Conservation (phyloP, 164 flowering plant species). For the Vitis amurensis region DNA sequence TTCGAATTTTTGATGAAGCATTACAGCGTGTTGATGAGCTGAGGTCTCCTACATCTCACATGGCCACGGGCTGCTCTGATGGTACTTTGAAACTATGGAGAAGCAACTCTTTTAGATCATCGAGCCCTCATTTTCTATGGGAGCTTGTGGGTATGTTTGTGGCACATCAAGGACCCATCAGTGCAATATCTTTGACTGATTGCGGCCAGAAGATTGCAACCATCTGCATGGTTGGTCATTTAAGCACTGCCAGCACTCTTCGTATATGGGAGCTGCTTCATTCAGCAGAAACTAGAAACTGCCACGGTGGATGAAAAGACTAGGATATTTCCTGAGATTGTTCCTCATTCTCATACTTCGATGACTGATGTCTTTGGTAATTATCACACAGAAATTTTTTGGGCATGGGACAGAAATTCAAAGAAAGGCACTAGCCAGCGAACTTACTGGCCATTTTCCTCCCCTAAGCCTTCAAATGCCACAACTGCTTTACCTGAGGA, state of each 20-base stretch:
- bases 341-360: no score
- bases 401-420: no score
- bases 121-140: slow-evolving; percentile 33
- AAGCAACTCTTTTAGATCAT: slow-evolving; percentile 21
- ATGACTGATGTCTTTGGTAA: no score
- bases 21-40: slow-evolving; percentile 69
- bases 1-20: slow-evolving; percentile 60
- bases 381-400: not conserved
- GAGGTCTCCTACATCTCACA: slow-evolving; percentile 53
- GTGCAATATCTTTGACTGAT: slow-evolving; percentile 37
- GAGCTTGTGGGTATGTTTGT: slow-evolving; percentile 55
- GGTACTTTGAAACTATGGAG: slow-evolving; percentile 69
- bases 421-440: no score
- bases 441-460: no score
- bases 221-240: slow-evolving; percentile 18
- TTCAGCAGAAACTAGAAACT: no score
- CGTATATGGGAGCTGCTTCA: slow-evolving; percentile 14
- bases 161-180: slow-evolving; percentile 46
- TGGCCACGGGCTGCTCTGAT: slow-evolving; percentile 19
- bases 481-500: slow-evolving; percentile 29
- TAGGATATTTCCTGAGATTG: no score
- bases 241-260: slow-evolving; percentile 28
- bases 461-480: slow-evolving; percentile 20
- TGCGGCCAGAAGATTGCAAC: slow-evolving; percentile 66
- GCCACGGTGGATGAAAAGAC: no score